Base-by-base conservation (phyloP, 768 basidiomycete species). In the Psilocybe azurescens region DNA sequence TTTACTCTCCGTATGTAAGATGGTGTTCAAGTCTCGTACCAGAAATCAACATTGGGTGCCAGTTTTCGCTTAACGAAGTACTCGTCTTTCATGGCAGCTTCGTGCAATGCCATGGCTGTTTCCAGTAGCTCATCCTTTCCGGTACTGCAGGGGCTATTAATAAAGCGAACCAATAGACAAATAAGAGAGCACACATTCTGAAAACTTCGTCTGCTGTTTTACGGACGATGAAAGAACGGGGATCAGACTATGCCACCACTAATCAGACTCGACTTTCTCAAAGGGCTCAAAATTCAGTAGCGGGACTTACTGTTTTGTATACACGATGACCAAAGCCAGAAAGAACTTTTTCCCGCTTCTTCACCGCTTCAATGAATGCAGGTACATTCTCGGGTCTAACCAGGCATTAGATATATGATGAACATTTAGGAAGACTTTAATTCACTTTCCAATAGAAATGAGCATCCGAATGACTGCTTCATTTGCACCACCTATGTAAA, bases 401-500 rank as follows among this genome's bases (percentile, higher is more conserved):
- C 7, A 53, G 51, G 30, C 20, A 10, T 56, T 20, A 62, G 46
- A 11, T 39, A 10, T n/a, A 36, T 13, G 29, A 32, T 46, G 9
- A 9, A 14, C 11, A 2, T 29, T 18, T 44, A 5, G 18, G 44
- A 44, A 18, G 24, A 14, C 5, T n/a, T 32, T 39, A 55, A 57
- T 86, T 69, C 68, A 91, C 86, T 86, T 87, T 68, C 93, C 94
- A 64, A 97, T 95, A 1, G 91, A 88, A 47, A 94, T 83, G 46
- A 97, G 79, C 95, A 97, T 97, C 13, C 95, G 88, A 70, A 97
- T 94, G 63, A 97, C 95, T 5, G 95, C 94, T 74, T 97, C 94
- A 67, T 95, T 95, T 3, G 94, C 95, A 55, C 94, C 94, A 65
- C 93, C 92, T 84, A 71, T 58, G 30, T 36, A 51, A 44, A 48